Percentiles rank a stretch among this genome's conserved stretches.
Conservation (phyloP, 2,329 filamentous ascomycete genomes). For the Paraphoma sp. region DNA sequence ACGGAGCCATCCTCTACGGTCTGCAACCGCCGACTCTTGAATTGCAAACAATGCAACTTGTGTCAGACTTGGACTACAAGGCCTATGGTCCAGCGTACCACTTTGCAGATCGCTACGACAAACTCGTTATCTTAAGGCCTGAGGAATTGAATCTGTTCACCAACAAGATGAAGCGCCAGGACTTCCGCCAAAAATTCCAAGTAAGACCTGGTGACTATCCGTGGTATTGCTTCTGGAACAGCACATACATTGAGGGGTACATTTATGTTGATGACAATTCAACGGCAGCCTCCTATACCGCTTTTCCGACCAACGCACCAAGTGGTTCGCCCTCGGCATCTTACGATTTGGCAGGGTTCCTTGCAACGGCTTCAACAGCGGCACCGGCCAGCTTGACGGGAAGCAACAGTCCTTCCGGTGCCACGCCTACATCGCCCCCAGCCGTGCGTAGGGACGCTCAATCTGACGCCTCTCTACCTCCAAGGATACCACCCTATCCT, state of each 20-base stretch:
- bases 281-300: conserved; percentile 42
- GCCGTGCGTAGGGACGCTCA: conserved; percentile 18
- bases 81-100: conserved; percentile 68
- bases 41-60: conserved; percentile 59
- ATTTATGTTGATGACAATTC: conserved; percentile 66
- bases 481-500: conserved; percentile 53
- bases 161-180: conserved; percentile 17
- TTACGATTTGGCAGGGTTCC: conserved; percentile 14
- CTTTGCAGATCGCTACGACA: conserved; percentile 68
- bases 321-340: conserved; percentile 23
- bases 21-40: conserved; percentile 63
- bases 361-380: conserved; percentile 12
- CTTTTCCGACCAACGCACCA: conserved; percentile 30
- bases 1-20: conserved; percentile 62
- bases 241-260: conserved; percentile 70
- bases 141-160: conserved; percentile 42
- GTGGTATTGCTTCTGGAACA: conserved; percentile 76
- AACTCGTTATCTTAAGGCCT: conserved; percentile 63
- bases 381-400: conserved; percentile 6
- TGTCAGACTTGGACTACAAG: conserved; percentile 63
- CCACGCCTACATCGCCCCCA: conserved; percentile 12
- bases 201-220: conserved; percentile 64
- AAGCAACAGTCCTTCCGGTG: conserved; percentile 11
- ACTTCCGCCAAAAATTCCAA: conserved; percentile 49
- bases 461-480: conserved; percentile 24